Base-by-base conservation (phyloP, 306 rosid genomes). In the Prunus kanzakura region DNA sequence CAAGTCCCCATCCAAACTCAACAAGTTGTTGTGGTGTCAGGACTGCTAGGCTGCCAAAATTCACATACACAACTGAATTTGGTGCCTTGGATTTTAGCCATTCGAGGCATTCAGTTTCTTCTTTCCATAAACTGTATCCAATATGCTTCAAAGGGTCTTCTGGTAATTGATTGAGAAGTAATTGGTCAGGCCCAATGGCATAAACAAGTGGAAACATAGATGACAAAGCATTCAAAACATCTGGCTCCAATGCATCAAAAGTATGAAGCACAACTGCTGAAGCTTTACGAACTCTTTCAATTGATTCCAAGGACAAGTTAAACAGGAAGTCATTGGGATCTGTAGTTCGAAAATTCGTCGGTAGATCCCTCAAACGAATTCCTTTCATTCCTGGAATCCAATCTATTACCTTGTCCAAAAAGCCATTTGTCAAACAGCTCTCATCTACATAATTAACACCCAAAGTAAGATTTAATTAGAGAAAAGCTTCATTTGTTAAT, bases 1-100 rank as follows among this genome's bases (percentile, higher is more conserved):
- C 75, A 20, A 80, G 83, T 29, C 79, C 83, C 74, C 70, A 67
- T 7, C 71, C 75, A 55, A 80, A 66, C 38, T 80, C 66, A 2
- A 15, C 29, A 12, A 73, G 61, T 2, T 80, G 79, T 47, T 67
- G 13, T 8, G 20, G 29, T 22, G 75, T 67, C 69, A 74, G 1
- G 1, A 67, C 29, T 0, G 47, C 14, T 50, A 66, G 12, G 20
- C 83, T 80, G 0, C 75, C 79, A 23, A 80, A 80, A 18, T 67
- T 80, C 8, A 73, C 79, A 15, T 73, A 79, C 11, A 79, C 57
- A 18, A 79, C 75, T 8, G 75, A 79, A 3, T 73, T 73, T 1
- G 56, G 60, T 11, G 46, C 23, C 25, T 74, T 76, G 4, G 64
- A 18, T 19, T 68, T 14, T 0, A 80, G 76, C 83, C 83, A 80